These are phyloP conservation scores for Leccinum ponderosum DNA, from an alignment of 1,284 basidiomycete genomes.

Conservation along the genomic window DNA sequence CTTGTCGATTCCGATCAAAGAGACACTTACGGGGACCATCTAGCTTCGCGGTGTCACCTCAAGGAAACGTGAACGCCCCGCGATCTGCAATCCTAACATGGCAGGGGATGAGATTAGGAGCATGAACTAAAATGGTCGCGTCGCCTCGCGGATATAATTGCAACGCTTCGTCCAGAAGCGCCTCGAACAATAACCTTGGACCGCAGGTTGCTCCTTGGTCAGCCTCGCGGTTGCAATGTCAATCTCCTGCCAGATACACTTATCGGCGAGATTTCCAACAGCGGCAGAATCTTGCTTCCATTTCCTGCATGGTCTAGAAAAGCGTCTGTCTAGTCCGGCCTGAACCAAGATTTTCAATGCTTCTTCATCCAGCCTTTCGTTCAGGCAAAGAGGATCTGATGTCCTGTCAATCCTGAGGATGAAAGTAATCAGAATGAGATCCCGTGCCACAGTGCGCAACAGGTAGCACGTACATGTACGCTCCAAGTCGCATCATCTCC, in stretches of 20 bases:
- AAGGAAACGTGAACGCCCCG: slow-evolving; percentile 9
- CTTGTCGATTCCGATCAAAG: neutral
- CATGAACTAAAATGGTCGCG: neutral
- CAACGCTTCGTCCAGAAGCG: slow-evolving; percentile 18
- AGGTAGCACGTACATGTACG: too few relatives aligned
- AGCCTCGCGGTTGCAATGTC: neutral
- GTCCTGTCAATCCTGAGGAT: slow-evolving; percentile 16
- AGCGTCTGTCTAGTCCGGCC: slow-evolving; percentile 32
- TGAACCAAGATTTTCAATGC: slow-evolving; percentile 33
- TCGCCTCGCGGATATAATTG: slow-evolving; percentile 30
- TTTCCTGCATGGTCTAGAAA: slow-evolving; percentile 14
- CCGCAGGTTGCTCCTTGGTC: neutral
- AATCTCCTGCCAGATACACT: neutral
- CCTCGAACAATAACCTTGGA: slow-evolving; percentile 25
- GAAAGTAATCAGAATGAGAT: too few relatives aligned
- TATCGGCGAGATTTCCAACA: neutral
- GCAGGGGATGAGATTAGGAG: neutral
- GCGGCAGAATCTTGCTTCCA: slow-evolving; percentile 23
- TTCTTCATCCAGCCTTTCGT: slow-evolving; percentile 27
- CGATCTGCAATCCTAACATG: slow-evolving; percentile 20
- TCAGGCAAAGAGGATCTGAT: slow-evolving; percentile 28
- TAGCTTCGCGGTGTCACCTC: neutral
- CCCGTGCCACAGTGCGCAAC: too few relatives aligned
- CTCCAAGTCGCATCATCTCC: too few relatives aligned
- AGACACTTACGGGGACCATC: slow-evolving; percentile 12